Percentiles rank a stretch among this genome's conserved stretches.
phyloP scores from a whole-genome alignment of 106 monocot genomes.

The Phalaenopsis aphrodite region DNA sequence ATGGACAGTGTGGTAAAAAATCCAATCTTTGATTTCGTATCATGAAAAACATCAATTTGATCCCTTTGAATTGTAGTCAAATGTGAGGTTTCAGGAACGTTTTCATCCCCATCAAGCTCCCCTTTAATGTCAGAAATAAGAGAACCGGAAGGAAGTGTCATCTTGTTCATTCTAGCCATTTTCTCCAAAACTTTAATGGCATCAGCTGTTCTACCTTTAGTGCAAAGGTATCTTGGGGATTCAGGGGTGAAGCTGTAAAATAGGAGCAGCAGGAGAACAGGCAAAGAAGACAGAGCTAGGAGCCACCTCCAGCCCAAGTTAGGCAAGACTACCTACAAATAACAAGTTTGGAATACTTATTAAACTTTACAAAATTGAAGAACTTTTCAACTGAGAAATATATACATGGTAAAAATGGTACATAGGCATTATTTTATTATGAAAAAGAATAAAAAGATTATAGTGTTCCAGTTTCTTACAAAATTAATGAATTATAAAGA shows the following conservation, averaged over 20 bases:
- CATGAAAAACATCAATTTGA: not conserved
- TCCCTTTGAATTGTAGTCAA: conserved; percentile 21
- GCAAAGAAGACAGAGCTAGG: conserved; percentile 54
- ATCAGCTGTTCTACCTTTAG: conserved; percentile 48
- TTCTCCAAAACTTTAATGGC: conserved; percentile 45
- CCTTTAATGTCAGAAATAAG: conserved; percentile 29
- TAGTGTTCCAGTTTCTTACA: too few relatives aligned
- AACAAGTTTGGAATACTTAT: not conserved
- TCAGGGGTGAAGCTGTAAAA: conserved; percentile 60
- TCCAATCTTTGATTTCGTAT: conserved; percentile 11
- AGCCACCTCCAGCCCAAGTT: conserved; percentile 80
- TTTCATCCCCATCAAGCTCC: conserved; percentile 11
- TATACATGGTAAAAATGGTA: not conserved
- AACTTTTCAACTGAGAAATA: not conserved
- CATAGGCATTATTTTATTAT: not conserved
- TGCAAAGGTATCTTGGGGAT: conserved; percentile 80
- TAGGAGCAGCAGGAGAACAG: conserved; percentile 57
- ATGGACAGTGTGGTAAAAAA: conserved; percentile 20
- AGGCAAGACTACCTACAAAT: conserved; percentile 61
- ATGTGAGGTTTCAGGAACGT: conserved; percentile 31
- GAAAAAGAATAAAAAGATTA: too few relatives aligned
- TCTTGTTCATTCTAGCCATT: conserved; percentile 45
- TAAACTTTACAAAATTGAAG: not conserved
- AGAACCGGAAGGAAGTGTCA: conserved; percentile 44
- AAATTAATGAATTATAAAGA: not conserved